A percentile compares a stretch with the other conserved stretches of the same genome.
These are phyloP conservation scores for Oemleria cerasiformis DNA, from an alignment of 306 rosid genomes.

Conservation along the genomic window DNA sequence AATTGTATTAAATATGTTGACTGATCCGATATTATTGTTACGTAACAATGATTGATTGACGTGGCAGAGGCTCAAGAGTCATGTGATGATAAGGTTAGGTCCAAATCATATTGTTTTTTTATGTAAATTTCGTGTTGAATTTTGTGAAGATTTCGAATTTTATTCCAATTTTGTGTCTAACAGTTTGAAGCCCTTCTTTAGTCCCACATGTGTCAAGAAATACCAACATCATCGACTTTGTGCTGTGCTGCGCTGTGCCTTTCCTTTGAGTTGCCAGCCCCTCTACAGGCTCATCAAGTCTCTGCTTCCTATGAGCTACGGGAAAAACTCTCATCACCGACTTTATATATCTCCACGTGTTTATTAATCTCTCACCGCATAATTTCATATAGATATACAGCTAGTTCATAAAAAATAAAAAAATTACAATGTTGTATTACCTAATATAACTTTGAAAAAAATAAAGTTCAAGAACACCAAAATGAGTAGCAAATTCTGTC, in stretches of 20 bases:
- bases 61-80: neutral
- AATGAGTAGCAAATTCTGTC: too few species aligned
- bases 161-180: too few species aligned
- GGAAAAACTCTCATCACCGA: neutral
- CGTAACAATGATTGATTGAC: too few species aligned
- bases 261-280: neutral
- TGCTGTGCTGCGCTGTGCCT: neutral
- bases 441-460: too few species aligned
- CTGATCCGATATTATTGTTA: too few species aligned
- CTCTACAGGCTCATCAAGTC: neutral
- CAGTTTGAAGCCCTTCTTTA: neutral
- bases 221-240: neutral
- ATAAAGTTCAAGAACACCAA: too few species aligned
- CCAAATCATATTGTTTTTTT: conserved; percentile 2
- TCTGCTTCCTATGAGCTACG: conserved; percentile 12
- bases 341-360: neutral
- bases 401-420: too few species aligned
- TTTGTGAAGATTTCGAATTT: too few species aligned
- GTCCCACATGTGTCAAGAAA: neutral
- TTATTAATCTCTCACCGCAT: too few species aligned
- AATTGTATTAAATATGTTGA: too few species aligned
- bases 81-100: neutral
- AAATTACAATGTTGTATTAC: too few species aligned
- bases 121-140: neutral
- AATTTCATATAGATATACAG: too few species aligned